Conservation (phyloP, 1,284 basidiomycete species). For the Cryptococcus sp. region DNA sequence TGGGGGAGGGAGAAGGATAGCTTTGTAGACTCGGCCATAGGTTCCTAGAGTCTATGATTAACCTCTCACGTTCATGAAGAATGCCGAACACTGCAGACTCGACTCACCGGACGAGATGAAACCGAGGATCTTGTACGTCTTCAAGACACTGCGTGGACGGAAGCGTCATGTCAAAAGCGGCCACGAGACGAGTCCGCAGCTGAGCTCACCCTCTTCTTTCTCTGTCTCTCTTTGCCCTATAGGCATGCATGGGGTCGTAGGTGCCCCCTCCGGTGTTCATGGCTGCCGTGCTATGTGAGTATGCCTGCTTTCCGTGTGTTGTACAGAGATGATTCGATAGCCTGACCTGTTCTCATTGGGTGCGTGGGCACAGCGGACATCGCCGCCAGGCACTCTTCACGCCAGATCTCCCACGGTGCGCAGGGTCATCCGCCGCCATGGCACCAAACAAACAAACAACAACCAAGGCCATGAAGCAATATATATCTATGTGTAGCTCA, state of each 20-base stretch:
- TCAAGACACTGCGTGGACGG: constrained; percentile 56
- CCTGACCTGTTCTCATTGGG: too few species aligned
- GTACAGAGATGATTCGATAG: too few species aligned
- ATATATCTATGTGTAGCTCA: not conserved
- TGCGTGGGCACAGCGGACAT: not conserved
- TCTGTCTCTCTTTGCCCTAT: constrained; percentile 71
- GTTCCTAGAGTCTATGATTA: constrained; percentile 63
- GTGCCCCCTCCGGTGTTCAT: constrained; percentile 12
- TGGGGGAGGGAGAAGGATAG: constrained; percentile 54
- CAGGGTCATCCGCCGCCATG: not conserved
- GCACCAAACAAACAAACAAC: constrained; percentile 15
- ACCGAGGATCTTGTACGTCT: constrained; percentile 87
- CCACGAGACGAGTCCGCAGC: not conserved
- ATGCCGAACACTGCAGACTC: not conserved
- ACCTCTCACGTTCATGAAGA: not conserved
- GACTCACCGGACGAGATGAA: constrained; percentile 77
- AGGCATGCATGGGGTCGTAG: constrained; percentile 66
- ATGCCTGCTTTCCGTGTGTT: too few species aligned
- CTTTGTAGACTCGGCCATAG: constrained; percentile 98
- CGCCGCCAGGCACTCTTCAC: not conserved
- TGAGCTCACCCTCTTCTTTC: constrained; percentile 54
- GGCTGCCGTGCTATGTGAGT: constrained; percentile 5
- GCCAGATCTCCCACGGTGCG: not conserved
- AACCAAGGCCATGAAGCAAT: not conserved
- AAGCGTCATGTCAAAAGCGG: not conserved